Percentiles rank a stretch among this genome's conserved stretches.
Conservation (phyloP, 495 filamentous ascomycete species). For the Penicillium alfredii region DNA sequence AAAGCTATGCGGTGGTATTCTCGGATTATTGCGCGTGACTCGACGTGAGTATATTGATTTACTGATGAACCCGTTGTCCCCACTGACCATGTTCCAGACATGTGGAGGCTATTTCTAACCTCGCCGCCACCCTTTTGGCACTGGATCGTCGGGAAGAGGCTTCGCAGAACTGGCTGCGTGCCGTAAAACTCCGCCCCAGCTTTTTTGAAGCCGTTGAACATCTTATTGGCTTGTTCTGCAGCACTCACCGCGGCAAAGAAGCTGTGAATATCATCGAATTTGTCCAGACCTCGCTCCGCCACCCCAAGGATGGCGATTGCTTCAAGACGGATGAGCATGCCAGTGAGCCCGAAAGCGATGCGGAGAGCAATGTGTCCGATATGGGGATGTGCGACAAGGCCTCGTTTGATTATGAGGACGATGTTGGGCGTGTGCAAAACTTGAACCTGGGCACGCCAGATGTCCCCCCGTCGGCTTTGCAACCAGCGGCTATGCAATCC, state of each 20-base stretch:
- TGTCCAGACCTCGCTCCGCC: constrained; percentile 70
- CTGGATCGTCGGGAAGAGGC: constrained; percentile 79
- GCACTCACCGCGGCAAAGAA: constrained; percentile 72
- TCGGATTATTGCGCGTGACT: constrained; percentile 74
- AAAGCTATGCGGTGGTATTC: constrained; percentile 85
- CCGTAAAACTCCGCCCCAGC: constrained; percentile 75
- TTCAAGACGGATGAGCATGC: constrained; percentile 48
- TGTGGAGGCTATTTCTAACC: constrained; percentile 91
- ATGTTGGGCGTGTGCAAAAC: constrained; percentile 27
- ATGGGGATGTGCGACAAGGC: constrained; percentile 49
- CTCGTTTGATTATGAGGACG: constrained; percentile 53
- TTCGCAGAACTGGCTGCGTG: constrained; percentile 76
- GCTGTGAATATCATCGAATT: constrained; percentile 86
- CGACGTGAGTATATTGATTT: constrained; percentile 51
- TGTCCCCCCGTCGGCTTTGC: constrained; percentile 54
- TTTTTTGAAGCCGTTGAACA: constrained; percentile 98
- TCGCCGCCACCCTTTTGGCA: constrained; percentile 82
- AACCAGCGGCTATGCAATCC: constrained; percentile 79
- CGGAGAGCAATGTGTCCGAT: constrained; percentile 45
- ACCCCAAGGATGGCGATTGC: constrained; percentile 42
- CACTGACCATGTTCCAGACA: constrained; percentile 49
- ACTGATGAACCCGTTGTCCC: background rate
- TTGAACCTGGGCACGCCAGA: constrained; percentile 26
- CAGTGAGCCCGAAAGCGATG: constrained; percentile 51
- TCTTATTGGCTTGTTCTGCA: constrained; percentile 81